Percentiles rank a stretch among this genome's conserved stretches.
phyloP scores from a whole-genome alignment of 805 yeast genomes.

The Kodamaea neixiangensis region DNA sequence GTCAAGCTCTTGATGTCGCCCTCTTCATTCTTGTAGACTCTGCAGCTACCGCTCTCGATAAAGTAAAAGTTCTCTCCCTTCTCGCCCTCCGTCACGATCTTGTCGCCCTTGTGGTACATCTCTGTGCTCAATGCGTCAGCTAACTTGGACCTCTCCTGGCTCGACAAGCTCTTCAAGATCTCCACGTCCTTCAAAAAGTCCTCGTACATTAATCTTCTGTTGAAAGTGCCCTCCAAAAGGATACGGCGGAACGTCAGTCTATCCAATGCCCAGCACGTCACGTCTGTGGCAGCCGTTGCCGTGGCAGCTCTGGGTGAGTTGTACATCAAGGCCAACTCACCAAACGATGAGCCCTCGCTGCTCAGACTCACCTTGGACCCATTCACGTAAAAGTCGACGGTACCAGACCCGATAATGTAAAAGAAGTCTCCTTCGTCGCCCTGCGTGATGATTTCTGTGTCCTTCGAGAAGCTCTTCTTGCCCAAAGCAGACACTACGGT shows the following conservation, averaged over 20 bases:
- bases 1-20: slow-evolving; percentile 62
- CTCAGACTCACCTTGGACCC: slow-evolving; percentile 68
- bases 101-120: slow-evolving; percentile 66
- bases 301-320: slow-evolving; percentile 98
- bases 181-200: slow-evolving; percentile 85
- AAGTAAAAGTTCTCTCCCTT: slow-evolving; percentile 47
- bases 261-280: slow-evolving; percentile 85
- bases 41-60: slow-evolving; percentile 75
- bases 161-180: slow-evolving; percentile 67
- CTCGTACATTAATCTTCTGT: slow-evolving; percentile 88
- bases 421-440: slow-evolving; percentile 96
- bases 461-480: slow-evolving; percentile 62
- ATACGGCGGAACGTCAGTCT: slow-evolving; percentile 91
- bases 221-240: slow-evolving; percentile 84
- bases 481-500: slow-evolving; percentile 84
- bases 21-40: slow-evolving; percentile 61
- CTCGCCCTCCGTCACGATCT: slow-evolving; percentile 85
- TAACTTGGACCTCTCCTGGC: slow-evolving; percentile 83
- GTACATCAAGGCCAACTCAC: slow-evolving; percentile 96
- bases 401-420: slow-evolving; percentile 82
- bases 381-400: slow-evolving; percentile 77
- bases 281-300: slow-evolving; percentile 66
- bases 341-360: slow-evolving; percentile 90
- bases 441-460: slow-evolving; percentile 73
- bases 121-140: slow-evolving; percentile 93